Percentiles rank a stretch among this genome's conserved stretches.
phyloP scores from a whole-genome alignment of 495 filamentous ascomycete genomes.

The Hypomontagnella submonticulosa region DNA sequence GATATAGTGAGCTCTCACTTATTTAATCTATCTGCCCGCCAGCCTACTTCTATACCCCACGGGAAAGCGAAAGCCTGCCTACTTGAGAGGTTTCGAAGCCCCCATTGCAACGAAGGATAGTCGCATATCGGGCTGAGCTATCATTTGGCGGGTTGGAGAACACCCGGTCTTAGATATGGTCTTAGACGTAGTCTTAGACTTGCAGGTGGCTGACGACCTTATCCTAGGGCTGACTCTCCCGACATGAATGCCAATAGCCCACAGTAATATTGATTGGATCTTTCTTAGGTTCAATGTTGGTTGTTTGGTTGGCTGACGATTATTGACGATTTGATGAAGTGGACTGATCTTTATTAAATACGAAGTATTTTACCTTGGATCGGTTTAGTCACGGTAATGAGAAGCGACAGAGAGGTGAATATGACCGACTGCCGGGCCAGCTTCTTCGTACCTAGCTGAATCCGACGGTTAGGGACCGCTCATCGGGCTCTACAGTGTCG shows the following conservation, averaged over 20 bases:
- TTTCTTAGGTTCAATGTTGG: neutral
- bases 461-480: no score
- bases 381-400: neutral
- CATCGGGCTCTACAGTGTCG: no score
- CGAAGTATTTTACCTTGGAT: no score
- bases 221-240: conserved; percentile 12
- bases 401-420: no score
- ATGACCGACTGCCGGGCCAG: no score
- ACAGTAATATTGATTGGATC: neutral
- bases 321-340: neutral
- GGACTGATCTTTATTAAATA: no score
- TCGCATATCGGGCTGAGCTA: neutral
- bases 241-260: conserved; percentile 1
- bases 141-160: neutral
- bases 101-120: neutral
- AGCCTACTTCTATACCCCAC: neutral
- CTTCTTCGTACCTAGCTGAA: no score
- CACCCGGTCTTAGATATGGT: conserved; percentile 22
- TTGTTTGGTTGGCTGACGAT: neutral
- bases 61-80: neutral
- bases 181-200: conserved; percentile 12
- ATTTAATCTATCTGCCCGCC: conserved; percentile 1
- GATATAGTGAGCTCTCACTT: conserved; percentile 12
- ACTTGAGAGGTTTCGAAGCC: neutral
- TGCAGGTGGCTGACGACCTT: conserved; percentile 9